Conservation (phyloP, 176 grass and related monocot species). For the Hsuehochloa calcarea region DNA sequence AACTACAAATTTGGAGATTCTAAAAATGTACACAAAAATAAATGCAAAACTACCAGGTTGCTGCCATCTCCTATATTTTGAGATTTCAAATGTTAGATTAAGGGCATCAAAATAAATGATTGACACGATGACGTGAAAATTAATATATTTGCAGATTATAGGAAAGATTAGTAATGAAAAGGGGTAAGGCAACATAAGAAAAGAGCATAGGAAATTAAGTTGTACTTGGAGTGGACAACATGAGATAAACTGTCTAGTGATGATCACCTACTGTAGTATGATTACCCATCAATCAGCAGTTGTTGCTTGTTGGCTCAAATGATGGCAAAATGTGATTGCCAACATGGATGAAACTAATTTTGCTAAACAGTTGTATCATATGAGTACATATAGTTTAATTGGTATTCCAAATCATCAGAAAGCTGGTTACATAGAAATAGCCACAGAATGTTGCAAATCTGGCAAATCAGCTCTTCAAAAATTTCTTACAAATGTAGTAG, state of each 20-base stretch:
- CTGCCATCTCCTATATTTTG: background rate
- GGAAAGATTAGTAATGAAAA: background rate
- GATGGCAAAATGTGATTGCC: background rate
- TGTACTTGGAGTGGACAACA: background rate
- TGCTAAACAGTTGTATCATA: background rate
- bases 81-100: background rate
- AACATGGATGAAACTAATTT: background rate
- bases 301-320: background rate
- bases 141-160: background rate
- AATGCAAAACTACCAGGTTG: slow-evolving; percentile 12
- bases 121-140: background rate
- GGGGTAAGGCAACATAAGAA: background rate
- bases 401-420: background rate
- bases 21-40: background rate
- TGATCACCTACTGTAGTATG: background rate
- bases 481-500: background rate
- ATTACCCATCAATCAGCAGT: background rate
- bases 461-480: background rate
- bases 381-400: background rate
- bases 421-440: background rate
- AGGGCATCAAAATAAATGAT: background rate
- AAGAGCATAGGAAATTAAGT: background rate
- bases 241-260: background rate
- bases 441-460: background rate
- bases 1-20: slow-evolving; percentile 12